phyloP scores from a whole-genome alignment of 495 filamentous ascomycete genomes.

The Filosporella fistucella region DNA sequence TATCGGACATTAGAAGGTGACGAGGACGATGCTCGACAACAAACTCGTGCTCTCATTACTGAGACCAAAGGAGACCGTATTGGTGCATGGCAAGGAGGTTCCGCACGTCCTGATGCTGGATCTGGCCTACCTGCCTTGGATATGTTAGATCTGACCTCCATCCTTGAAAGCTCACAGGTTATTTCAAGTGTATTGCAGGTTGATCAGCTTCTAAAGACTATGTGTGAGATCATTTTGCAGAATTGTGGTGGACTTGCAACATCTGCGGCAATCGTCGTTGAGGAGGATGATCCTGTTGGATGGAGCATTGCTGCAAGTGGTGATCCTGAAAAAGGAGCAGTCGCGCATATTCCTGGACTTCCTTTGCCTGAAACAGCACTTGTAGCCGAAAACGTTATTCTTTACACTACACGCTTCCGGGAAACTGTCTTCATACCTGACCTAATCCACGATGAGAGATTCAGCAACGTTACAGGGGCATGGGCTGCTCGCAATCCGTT shows the following conservation, averaged over 20 bases:
- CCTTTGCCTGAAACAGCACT: slow-evolving; percentile 56
- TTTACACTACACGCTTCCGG: slow-evolving; percentile 79
- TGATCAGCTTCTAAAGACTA: slow-evolving; percentile 77
- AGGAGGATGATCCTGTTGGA: slow-evolving; percentile 57
- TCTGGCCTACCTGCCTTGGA: slow-evolving; percentile 57
- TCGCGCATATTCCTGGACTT: slow-evolving; percentile 55
- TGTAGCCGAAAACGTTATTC: slow-evolving; percentile 71
- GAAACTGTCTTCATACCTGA: slow-evolving; percentile 83
- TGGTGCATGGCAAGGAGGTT: slow-evolving; percentile 53
- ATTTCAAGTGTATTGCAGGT: slow-evolving; percentile 86
- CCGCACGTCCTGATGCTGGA: slow-evolving; percentile 37
- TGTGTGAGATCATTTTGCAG: slow-evolving; percentile 87
- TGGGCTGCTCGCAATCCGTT: slow-evolving; percentile 64
- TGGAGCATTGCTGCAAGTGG: slow-evolving; percentile 79
- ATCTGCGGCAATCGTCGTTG: slow-evolving; percentile 71
- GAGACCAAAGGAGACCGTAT: slow-evolving; percentile 60
- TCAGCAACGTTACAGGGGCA: slow-evolving; percentile 70
- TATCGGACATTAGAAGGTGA: slow-evolving; percentile 45
- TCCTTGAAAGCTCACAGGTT: slow-evolving; percentile 83
- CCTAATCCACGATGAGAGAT: slow-evolving; percentile 78
- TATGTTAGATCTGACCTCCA: slow-evolving; percentile 83
- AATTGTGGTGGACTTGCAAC: slow-evolving; percentile 76
- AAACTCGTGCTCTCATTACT: slow-evolving; percentile 36
- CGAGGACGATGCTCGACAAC: slow-evolving; percentile 50
- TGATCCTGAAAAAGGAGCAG: slow-evolving; percentile 61